A percentile compares a stretch with the other conserved stretches of the same genome.
phyloP scores from a whole-genome alignment of 2,329 filamentous ascomycete genomes.

The Xylariomycetidae sp. region DNA sequence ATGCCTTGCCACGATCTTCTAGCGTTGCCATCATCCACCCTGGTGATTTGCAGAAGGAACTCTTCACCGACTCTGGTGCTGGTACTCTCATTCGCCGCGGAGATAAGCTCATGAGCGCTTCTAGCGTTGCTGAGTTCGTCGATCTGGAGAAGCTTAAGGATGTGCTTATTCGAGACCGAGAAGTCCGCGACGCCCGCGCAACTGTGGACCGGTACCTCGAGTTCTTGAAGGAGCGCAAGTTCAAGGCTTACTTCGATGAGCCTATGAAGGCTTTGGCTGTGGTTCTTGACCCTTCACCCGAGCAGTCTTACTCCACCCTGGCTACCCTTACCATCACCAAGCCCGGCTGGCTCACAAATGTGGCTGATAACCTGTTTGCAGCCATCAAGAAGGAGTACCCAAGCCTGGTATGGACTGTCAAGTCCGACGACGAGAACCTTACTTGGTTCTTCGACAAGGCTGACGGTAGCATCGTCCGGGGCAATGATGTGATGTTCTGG shows the following conservation, averaged over 20 bases:
- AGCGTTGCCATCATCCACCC: constrained; percentile 98
- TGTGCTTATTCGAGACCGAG: constrained; percentile 73
- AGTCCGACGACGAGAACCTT: constrained; percentile 90
- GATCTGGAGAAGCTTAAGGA: constrained; percentile 74
- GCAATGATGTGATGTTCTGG: constrained; percentile 93
- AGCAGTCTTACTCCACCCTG: constrained; percentile 68
- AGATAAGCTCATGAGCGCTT: constrained; percentile 76
- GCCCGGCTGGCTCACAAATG: constrained; percentile 87
- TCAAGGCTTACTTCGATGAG: constrained; percentile 93
- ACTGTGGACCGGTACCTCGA: constrained; percentile 85
- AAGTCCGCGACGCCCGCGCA: constrained; percentile 73
- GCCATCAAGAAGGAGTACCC: constrained; percentile 91
- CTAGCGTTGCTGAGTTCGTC: constrained; percentile 65
- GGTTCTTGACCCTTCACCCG: constrained; percentile 66
- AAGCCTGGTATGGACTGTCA: constrained; percentile 92
- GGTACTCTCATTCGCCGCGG: constrained; percentile 89
- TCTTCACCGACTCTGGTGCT: constrained; percentile 93
- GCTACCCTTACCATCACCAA: constrained; percentile 92
- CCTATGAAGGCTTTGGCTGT: constrained; percentile 88
- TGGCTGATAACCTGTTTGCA: constrained; percentile 91
- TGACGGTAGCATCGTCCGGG: constrained; percentile 79
- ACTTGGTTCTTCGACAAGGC: constrained; percentile 98
- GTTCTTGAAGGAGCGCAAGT: constrained; percentile 67
- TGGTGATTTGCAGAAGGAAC: constrained; percentile 88
- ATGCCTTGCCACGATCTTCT: constrained; percentile 81